Conservation (phyloP, 371 early-diverging fungal species). For the Mortierella sp. region DNA sequence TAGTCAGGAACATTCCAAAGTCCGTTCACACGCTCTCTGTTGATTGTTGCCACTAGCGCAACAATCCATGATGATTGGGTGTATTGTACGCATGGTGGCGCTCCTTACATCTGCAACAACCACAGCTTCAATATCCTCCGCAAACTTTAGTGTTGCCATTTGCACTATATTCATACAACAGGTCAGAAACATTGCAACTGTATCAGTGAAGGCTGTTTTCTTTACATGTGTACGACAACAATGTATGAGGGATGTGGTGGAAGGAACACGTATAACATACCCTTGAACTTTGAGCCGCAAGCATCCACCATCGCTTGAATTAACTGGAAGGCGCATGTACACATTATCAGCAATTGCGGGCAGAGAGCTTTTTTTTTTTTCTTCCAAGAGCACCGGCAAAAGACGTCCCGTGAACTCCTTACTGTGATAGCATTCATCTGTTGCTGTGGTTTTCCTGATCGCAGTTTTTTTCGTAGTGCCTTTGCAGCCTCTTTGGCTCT, state of each 20-base stretch:
- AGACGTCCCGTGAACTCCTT: constrained; percentile 3
- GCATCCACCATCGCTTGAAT: constrained; percentile 54
- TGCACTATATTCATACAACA: constrained; percentile 32
- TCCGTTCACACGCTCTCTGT: background rate
- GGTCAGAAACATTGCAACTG: background rate
- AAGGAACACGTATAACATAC: constrained; percentile 5
- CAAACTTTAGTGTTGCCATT: constrained; percentile 45
- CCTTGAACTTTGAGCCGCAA: constrained; percentile 53
- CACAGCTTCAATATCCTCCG: constrained; percentile 51
- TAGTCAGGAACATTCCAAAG: background rate
- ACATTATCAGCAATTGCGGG: background rate
- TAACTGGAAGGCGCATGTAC: constrained; percentile 15
- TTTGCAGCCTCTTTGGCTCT: constrained; percentile 46
- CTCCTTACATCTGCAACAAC: constrained; percentile 42
- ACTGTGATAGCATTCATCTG: constrained; percentile 53
- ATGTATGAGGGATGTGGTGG: too few relatives aligned
- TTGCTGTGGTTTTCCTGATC: constrained; percentile 45
- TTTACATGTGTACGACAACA: too few relatives aligned
- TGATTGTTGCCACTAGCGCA: background rate
- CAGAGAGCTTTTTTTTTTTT: background rate
- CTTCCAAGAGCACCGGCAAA: background rate
- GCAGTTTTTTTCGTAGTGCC: constrained; percentile 46
- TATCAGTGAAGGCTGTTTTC: too few relatives aligned
- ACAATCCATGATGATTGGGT: background rate
- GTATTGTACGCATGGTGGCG: background rate